Conservation (phyloP, 345 rosid genomes). For the Ricinus communis region DNA sequence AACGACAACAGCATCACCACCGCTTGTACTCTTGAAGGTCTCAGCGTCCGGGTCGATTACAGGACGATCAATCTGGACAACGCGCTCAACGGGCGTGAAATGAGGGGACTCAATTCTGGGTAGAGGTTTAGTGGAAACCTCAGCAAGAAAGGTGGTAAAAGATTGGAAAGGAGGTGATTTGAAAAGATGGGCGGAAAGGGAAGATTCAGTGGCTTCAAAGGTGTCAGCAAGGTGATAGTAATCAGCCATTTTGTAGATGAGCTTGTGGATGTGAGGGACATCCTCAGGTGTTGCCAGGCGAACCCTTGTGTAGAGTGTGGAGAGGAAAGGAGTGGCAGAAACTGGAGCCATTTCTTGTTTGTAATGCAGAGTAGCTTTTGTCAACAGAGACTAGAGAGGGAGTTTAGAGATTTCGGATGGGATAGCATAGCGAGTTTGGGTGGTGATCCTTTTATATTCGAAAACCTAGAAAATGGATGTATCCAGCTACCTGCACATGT, state of each 20-base stretch:
- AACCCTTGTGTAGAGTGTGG: slow-evolving; percentile 64
- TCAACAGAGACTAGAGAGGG: too few species aligned
- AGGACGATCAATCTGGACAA: slow-evolving; percentile 50
- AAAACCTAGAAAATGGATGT: too few species aligned
- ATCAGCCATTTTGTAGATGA: slow-evolving; percentile 72
- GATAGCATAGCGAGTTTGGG: too few species aligned
- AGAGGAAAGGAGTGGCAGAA: too few species aligned
- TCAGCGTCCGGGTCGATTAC: slow-evolving; percentile 53
- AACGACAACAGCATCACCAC: slow-evolving; percentile 45
- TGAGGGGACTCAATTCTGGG: slow-evolving; percentile 17
- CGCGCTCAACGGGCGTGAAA: slow-evolving; percentile 43
- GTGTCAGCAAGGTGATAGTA: too few species aligned
- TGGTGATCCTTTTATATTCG: too few species aligned
- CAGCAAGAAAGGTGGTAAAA: slow-evolving; percentile 79
- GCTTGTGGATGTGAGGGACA: slow-evolving; percentile 80
- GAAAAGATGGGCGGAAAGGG: slow-evolving; percentile 71
- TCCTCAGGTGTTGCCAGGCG: slow-evolving; percentile 74
- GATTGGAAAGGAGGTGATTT: slow-evolving; percentile 73
- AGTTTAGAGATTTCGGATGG: too few species aligned
- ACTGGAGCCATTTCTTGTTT: too few species aligned
- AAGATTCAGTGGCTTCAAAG: slow-evolving; percentile 71
- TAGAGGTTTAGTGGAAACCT: slow-evolving; percentile 56
- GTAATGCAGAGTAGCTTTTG: too few species aligned
- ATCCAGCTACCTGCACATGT: too few species aligned
- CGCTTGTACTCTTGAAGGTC: slow-evolving; percentile 36